Evolutionary conservation across 768 basidiomycete species (phyloP).

Genomic region (Rhizopogon sp.): DNA sequence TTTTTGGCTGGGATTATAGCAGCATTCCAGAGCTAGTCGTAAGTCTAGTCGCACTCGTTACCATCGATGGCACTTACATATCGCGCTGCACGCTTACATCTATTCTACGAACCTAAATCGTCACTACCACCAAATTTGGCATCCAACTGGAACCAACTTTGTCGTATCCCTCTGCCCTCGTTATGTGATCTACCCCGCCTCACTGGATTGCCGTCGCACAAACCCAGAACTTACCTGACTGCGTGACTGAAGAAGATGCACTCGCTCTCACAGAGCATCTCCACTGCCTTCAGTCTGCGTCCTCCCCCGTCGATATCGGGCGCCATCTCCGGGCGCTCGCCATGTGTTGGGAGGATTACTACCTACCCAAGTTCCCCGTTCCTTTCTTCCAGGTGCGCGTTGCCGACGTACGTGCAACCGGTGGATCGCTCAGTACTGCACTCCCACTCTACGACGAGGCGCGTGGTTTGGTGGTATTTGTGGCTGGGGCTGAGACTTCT

Average conservation of each 20-base stretch:
- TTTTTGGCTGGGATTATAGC: conserved; percentile 24
- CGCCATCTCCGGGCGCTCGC: conserved; percentile 23
- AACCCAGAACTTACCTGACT: conserved; percentile 16
- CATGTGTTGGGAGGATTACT: conserved; percentile 27
- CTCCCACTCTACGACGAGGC: conserved; percentile 26
- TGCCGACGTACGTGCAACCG: conserved; percentile 25
- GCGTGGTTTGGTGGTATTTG: conserved; percentile 3
- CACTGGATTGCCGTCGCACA: neutral
- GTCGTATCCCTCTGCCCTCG: neutral
- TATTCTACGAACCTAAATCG: neutral
- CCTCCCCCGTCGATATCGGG: conserved; percentile 8
- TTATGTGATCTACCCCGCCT: neutral
- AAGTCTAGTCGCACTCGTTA: conserved; percentile 7
- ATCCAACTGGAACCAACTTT: neutral
- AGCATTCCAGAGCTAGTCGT: conserved; percentile 22
- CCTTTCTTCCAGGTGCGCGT: conserved; percentile 28
- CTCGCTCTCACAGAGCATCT: conserved; percentile 14
- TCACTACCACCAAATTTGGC: neutral
- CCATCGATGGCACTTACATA: neutral
- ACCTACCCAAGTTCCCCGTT: conserved; percentile 23
- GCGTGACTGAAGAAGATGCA: conserved; percentile 17
- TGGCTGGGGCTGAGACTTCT: neutral
- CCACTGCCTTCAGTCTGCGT: conserved; percentile 11
- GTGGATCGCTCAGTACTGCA: conserved; percentile 26
- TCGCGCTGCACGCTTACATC: neutral